Conservation (phyloP, 1,284 basidiomycete genomes). For the Rhizoctonia solani region DNA sequence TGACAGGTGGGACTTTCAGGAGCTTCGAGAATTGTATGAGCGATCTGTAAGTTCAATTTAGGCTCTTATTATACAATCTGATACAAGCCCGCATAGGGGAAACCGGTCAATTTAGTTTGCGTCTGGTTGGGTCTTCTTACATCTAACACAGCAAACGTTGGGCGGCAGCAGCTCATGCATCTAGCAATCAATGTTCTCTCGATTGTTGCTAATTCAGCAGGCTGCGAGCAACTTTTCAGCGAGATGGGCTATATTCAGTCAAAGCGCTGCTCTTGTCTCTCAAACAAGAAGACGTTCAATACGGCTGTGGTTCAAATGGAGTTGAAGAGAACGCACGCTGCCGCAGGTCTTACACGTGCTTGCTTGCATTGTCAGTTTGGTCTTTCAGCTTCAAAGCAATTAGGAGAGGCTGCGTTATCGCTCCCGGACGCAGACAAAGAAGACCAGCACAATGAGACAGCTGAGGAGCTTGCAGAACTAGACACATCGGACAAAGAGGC, state of each 20-base stretch:
- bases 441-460: too few species aligned
- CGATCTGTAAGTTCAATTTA: background rate
- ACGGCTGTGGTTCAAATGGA: slow-evolving; percentile 38
- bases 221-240: slow-evolving; percentile 41
- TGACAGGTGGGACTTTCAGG: slow-evolving; percentile 2
- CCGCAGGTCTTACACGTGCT: slow-evolving; percentile 18
- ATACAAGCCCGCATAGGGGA: background rate
- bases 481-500: too few species aligned
- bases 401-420: too few species aligned
- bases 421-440: too few species aligned
- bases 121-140: background rate
- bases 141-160: background rate
- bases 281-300: slow-evolving; percentile 37
- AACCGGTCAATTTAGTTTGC: background rate
- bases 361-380: slow-evolving; percentile 33
- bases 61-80: background rate
- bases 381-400: background rate
- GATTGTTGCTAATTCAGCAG: slow-evolving; percentile 42
- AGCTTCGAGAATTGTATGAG: background rate
- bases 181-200: slow-evolving; percentile 41
- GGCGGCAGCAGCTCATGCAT: slow-evolving; percentile 37
- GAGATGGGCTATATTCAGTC: slow-evolving; percentile 41
- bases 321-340: slow-evolving; percentile 19
- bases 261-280: slow-evolving; percentile 38
- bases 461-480: too few species aligned